phyloP scores from a whole-genome alignment of 306 rosid species.

The Inga laurina region DNA sequence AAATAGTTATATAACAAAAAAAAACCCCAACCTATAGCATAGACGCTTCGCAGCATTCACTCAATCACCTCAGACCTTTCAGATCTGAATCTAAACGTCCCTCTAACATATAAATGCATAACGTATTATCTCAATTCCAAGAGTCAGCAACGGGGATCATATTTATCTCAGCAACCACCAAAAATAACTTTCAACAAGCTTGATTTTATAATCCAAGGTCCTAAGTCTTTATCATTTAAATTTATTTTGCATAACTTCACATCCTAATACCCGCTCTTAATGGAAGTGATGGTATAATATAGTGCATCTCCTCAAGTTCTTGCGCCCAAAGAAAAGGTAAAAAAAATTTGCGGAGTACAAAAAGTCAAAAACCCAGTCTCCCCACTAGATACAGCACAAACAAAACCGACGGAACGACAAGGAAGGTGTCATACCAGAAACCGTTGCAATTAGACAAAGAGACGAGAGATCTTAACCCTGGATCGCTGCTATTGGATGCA shows the following conservation, averaged over 20 bases:
- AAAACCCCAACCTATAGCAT: not conserved
- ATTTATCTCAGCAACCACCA: not conserved
- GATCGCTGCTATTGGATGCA: slow-evolving; percentile 10
- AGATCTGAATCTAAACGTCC: not conserved
- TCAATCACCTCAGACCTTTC: not conserved
- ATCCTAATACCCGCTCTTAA: not conserved
- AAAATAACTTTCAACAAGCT: not conserved
- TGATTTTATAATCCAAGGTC: not conserved
- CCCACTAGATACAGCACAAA: slow-evolving; percentile 50
- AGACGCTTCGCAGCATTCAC: not conserved
- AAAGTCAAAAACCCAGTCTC: not conserved
- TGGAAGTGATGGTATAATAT: not conserved
- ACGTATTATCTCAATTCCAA: not conserved
- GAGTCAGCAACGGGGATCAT: not conserved
- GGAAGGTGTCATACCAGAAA: slow-evolving; percentile 44
- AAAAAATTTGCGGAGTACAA: not conserved
- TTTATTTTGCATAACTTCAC: not conserved
- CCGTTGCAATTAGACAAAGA: slow-evolving; percentile 45
- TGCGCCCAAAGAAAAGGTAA: not conserved
- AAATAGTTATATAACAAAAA: not conserved
- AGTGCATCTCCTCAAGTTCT: not conserved
- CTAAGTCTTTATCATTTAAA: not conserved
- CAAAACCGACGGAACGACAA: slow-evolving; percentile 53
- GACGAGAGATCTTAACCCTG: not conserved
- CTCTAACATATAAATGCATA: not conserved